These are phyloP conservation scores for Ceratocystis huliohia DNA, from an alignment of 2,329 filamentous ascomycete species.

Conservation along the genomic window DNA sequence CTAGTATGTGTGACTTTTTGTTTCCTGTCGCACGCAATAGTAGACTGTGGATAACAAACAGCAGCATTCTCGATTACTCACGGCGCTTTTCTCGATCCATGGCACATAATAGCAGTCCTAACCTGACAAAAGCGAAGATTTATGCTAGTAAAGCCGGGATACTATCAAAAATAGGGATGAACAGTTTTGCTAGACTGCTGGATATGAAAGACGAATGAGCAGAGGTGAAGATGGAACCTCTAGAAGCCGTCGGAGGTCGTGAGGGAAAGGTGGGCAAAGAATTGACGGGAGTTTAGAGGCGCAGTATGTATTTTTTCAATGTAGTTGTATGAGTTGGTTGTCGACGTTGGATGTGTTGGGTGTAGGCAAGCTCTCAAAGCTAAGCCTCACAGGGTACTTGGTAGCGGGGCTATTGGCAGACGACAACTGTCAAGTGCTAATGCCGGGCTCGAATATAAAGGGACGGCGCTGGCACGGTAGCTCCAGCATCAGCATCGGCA, in stretches of 20 bases:
- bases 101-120: slow-evolving; percentile 20
- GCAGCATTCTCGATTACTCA: neutral
- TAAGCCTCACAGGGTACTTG: neutral
- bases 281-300: neutral
- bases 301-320: neutral
- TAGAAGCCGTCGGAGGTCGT: too few relatives aligned
- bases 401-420: neutral
- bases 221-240: too few relatives aligned
- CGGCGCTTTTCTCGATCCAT: slow-evolving; percentile 21
- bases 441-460: slow-evolving; percentile 19
- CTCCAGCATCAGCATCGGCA: slow-evolving; percentile 20
- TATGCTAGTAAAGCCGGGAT: neutral
- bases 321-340: neutral
- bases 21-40: too few relatives aligned
- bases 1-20: too few relatives aligned
- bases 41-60: too few relatives aligned
- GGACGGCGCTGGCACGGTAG: slow-evolving; percentile 18
- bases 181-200: too few relatives aligned
- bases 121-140: slow-evolving; percentile 2
- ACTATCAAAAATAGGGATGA: too few relatives aligned
- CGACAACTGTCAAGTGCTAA: slow-evolving; percentile 18
- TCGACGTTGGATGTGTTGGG: too few relatives aligned
- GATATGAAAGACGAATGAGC: too few relatives aligned
- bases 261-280: neutral
- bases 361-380: neutral